These are phyloP conservation scores for Blastobotrys ciferrii DNA, from an alignment of 1,139 yeast species.

Conservation along the genomic window DNA sequence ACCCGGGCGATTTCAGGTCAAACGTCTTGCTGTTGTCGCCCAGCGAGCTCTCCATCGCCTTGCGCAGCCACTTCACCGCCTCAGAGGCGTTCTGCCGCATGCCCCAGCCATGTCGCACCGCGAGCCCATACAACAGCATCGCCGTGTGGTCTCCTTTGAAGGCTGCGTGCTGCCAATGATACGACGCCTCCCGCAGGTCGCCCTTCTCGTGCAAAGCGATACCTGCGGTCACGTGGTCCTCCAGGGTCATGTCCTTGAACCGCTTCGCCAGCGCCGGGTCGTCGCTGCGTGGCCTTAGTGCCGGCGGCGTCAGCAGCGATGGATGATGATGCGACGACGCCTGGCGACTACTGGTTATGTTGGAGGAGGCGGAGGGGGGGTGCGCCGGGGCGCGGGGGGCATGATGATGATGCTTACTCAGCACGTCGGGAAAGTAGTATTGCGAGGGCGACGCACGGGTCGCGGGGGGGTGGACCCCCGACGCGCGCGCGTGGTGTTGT, in stretches of 20 bases:
- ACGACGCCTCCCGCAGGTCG: constrained; percentile 65
- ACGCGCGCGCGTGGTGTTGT: constrained; percentile 1
- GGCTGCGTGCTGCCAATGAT: constrained; percentile 64
- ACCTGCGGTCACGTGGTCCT: constrained; percentile 51
- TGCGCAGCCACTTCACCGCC: constrained; percentile 61
- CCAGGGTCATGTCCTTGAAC: constrained; percentile 31
- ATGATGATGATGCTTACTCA: background rate
- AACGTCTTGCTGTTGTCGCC: constrained; percentile 12
- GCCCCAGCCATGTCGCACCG: constrained; percentile 71
- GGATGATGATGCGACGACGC: constrained; percentile 3
- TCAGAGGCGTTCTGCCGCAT: constrained; percentile 56
- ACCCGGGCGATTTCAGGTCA: background rate
- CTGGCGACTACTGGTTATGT: background rate
- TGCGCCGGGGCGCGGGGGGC: no score
- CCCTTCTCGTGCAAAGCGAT: constrained; percentile 55
- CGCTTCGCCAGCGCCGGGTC: constrained; percentile 16
- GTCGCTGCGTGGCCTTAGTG: constrained; percentile 1
- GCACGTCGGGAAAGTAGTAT: constrained; percentile 6
- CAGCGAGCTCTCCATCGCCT: constrained; percentile 41
- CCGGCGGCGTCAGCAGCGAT: constrained; percentile 6
- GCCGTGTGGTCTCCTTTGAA: constrained; percentile 62
- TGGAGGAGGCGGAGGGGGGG: background rate
- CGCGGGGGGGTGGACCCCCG: no score
- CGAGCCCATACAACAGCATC: constrained; percentile 68
- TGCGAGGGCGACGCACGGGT: constrained; percentile 1